These are phyloP conservation scores for Crithidia expoeki DNA, from an alignment of 208 protist genomes.

Conservation along the genomic window DNA sequence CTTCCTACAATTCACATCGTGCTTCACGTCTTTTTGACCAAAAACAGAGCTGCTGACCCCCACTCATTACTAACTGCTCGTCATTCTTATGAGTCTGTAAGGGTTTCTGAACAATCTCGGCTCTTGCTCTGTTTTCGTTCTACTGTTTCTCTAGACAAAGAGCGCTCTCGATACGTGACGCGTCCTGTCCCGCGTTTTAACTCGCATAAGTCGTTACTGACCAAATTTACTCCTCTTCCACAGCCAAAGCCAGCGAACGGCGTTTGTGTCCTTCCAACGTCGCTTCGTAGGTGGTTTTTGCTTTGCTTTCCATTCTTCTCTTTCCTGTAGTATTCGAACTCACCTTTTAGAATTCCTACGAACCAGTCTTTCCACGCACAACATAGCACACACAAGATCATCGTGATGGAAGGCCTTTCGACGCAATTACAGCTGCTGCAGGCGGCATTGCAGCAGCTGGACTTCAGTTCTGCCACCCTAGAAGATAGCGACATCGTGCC, in stretches of 20 bases:
- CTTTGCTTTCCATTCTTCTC: not conserved
- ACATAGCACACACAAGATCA: not conserved
- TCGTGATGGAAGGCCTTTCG: conserved; percentile 41
- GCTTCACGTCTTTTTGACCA: no score
- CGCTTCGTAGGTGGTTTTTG: not conserved
- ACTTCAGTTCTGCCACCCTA: conserved; percentile 20
- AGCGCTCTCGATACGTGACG: no score
- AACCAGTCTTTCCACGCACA: no score
- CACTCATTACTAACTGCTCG: no score
- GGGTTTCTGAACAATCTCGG: no score
- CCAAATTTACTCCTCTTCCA: no score
- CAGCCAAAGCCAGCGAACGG: not conserved
- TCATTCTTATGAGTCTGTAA: not conserved
- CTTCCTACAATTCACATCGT: no score
- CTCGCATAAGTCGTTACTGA: no score
- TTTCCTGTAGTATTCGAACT: not conserved
- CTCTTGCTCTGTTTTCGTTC: not conserved
- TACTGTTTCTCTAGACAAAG: not conserved
- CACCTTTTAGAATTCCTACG: not conserved
- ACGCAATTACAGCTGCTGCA: conserved; percentile 53
- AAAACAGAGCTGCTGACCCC: no score
- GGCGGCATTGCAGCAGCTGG: conserved; percentile 37
- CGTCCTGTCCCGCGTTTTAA: no score
- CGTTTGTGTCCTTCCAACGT: not conserved
- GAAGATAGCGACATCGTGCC: conserved; percentile 41